Evolutionary conservation across 305 asterid species (phyloP), one percentile per base, ranked within the genome.

Genomic region (Fraxinus baroniana): DNA sequence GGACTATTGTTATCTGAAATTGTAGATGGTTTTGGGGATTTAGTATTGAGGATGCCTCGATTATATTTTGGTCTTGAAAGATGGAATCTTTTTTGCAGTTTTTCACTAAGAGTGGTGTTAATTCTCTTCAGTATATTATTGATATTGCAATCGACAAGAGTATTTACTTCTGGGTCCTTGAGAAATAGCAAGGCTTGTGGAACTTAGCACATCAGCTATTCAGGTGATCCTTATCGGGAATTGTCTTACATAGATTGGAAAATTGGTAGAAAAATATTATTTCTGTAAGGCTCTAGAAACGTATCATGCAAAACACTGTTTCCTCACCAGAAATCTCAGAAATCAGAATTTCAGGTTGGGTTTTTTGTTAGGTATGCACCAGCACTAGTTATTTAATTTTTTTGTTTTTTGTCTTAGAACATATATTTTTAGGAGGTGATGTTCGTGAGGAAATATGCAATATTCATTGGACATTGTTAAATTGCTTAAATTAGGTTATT

Each of bases 251-350:
- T 95, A 41, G 89, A 92, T 7, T 36, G 96, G 89, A 77, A 81
- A 87, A 83, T 83, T 89, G 88, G 95, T 93, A 39, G 92, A 87
- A 74, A 85, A 88, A 82, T 72, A 87, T 82, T 71, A 82, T 78
- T 95, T 93, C 87, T 95, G 97, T 76, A 79, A 85, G 83, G 76
- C 93, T 37, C 87, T 95, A 88, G 82, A 46, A 77, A 79, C 82
- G 37, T 87, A 80, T 83, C 77, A 84, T 18, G 85, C 81, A 79
- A 87, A 89, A 35, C 89, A 72, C 77, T 93, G 98, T 84, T 84
- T 86, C 81, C 74, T 81, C 74, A 74, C 81, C 18, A 79, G 82
- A 78, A 78, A 84, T 60, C 84, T 87, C 77, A 76, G 83, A 75
- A 78, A 82, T 78, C 88, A 82, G 49, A 87, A 85, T 44, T 92